Evolutionary conservation across 129 eudicot genomes (phyloP).

Genomic region (Pulicaria dysenterica): DNA sequence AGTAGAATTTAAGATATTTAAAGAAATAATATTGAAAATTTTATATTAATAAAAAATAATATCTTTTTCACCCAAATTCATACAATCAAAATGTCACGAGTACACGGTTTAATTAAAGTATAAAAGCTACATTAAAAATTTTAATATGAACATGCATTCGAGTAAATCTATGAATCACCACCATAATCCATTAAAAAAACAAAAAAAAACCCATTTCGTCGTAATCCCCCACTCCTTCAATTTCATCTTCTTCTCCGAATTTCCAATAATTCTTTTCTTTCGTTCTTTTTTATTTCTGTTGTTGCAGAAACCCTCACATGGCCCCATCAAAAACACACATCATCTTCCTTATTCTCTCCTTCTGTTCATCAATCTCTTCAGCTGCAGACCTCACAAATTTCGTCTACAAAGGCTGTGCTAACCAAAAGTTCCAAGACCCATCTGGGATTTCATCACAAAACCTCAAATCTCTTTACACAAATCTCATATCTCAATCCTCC

Average conservation of each 20-base stretch:
- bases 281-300: not conserved
- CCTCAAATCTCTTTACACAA: constrained; percentile 46
- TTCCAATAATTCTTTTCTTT: not conserved
- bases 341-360: constrained; percentile 24
- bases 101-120: not conserved
- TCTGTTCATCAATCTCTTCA: not conserved
- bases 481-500: constrained; percentile 59
- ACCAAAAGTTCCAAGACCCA: constrained; percentile 68
- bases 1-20: no score
- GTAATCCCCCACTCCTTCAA: not conserved
- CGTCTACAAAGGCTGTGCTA: constrained; percentile 83
- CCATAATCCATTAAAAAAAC: constrained; percentile 13
- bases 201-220: not conserved
- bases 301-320: constrained; percentile 37
- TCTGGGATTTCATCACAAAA: constrained; percentile 44
- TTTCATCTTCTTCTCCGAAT: constrained; percentile 16
- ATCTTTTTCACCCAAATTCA: not conserved
- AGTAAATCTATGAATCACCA: constrained; percentile 15
- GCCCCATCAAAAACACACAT: constrained; percentile 23
- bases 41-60: no score
- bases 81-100: not conserved
- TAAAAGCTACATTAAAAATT: not conserved
- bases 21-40: no score
- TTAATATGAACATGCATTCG: constrained; percentile 28
- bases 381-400: constrained; percentile 43